Percentiles rank a stretch among this genome's conserved stretches.
phyloP scores from a whole-genome alignment of 129 eudicot genomes.

The Artemisia tridentata region DNA sequence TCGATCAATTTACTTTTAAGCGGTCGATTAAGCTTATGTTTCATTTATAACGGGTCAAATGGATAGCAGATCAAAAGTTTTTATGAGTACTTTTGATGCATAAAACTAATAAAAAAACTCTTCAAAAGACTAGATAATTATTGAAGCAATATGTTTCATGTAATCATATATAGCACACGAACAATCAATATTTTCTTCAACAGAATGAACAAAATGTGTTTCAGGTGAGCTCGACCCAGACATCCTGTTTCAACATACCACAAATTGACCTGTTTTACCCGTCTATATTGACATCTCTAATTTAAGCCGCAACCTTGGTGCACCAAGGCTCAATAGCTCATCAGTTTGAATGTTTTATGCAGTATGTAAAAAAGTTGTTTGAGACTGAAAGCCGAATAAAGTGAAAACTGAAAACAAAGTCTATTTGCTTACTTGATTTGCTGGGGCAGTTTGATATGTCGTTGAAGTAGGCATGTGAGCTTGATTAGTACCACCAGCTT shows the following conservation, averaged over 20 bases:
- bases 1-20: background rate
- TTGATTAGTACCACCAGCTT: constrained; percentile 41
- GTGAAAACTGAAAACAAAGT: background rate
- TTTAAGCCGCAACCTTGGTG: background rate
- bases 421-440: constrained; percentile 53
- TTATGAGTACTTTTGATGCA: too few relatives aligned
- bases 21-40: background rate
- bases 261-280: too few relatives aligned
- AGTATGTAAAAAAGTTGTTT: background rate
- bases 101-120: too few relatives aligned
- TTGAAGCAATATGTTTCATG: too few relatives aligned
- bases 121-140: too few relatives aligned
- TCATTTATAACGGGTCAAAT: background rate
- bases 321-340: background rate
- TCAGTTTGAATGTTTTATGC: background rate
- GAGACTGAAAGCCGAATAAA: background rate
- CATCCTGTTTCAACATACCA: too few relatives aligned
- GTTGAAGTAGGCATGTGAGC: constrained; percentile 32
- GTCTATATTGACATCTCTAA: background rate
- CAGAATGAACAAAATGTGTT: background rate
- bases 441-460: constrained; percentile 45
- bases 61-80: background rate
- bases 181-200: background rate
- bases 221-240: background rate
- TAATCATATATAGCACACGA: background rate